Evolutionary conservation across 2,329 filamentous ascomycete genomes (phyloP).

Genomic region (Cercospora berteroae): DNA sequence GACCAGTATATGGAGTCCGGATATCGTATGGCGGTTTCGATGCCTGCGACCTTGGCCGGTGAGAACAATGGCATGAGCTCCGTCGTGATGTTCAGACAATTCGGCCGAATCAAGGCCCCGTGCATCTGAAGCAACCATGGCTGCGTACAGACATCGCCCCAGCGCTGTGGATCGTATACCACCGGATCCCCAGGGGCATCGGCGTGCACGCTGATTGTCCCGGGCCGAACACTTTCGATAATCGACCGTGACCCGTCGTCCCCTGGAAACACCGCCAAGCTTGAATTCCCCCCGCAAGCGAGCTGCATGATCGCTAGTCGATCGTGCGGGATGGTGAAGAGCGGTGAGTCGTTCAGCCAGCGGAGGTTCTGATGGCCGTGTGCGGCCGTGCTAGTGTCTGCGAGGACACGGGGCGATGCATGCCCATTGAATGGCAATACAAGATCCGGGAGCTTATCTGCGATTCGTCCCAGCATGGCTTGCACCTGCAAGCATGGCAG

Average conservation of each 20-base stretch:
- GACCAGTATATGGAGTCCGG: neutral
- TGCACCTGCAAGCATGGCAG: neutral
- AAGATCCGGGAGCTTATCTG: neutral
- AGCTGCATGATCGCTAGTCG: neutral
- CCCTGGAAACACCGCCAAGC: neutral
- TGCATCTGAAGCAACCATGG: neutral
- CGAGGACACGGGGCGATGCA: neutral
- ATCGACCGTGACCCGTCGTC: too few relatives aligned
- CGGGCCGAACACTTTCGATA: too few relatives aligned
- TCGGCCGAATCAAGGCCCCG: neutral
- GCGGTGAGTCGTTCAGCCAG: neutral
- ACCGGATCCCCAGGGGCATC: neutral
- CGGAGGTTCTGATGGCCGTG: neutral
- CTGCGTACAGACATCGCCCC: neutral
- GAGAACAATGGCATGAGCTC: neutral
- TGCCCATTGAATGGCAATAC: neutral
- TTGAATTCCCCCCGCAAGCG: neutral
- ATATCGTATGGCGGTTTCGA: neutral
- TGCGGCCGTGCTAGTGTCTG: neutral
- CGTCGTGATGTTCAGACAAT: neutral
- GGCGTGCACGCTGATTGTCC: neutral
- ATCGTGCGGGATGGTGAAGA: neutral
- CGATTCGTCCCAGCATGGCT: neutral
- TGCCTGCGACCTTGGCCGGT: neutral
- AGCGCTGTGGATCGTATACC: neutral